Evolutionary conservation across 768 basidiomycete genomes (phyloP).

Genomic region (Dentipellis sp.): DNA sequence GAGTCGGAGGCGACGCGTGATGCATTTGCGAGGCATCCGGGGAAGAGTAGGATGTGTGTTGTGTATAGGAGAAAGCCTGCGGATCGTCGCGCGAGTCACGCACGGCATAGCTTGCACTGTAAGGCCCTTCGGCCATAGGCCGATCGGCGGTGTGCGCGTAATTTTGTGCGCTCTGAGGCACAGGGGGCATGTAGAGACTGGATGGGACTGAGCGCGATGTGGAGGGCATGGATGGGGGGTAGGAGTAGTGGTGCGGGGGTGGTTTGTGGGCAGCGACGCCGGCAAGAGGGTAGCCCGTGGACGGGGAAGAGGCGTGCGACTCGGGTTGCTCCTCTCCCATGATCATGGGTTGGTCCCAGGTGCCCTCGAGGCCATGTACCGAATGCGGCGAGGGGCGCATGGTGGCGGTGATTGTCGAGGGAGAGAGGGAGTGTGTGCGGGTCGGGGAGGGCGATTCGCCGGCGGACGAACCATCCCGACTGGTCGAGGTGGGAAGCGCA

Average conservation of each 20-base stretch:
- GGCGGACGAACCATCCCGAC: conserved; percentile 15
- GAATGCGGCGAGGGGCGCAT: conserved; percentile 24
- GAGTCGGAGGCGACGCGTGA: conserved; percentile 23
- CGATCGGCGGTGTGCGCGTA: conserved; percentile 46
- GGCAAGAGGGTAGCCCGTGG: conserved; percentile 20
- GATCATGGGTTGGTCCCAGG: conserved; percentile 48
- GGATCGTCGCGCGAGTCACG: conserved; percentile 41
- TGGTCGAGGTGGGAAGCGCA: conserved; percentile 4
- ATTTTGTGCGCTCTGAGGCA: conserved; percentile 20
- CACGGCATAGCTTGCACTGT: conserved; percentile 30
- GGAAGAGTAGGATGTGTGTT: conserved; percentile 33
- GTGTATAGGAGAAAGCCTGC: conserved; percentile 42
- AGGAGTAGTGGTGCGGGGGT: conserved; percentile 8
- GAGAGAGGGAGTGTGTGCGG: conserved; percentile 55
- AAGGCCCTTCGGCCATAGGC: conserved; percentile 28
- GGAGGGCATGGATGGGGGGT: conserved; percentile 14
- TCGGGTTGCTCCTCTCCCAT: conserved; percentile 38
- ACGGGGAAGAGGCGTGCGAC: conserved; percentile 24
- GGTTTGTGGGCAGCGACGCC: conserved; percentile 5
- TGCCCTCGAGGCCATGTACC: conserved; percentile 35
- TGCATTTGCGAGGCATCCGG: conserved; percentile 11
- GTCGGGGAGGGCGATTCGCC: conserved; percentile 31
- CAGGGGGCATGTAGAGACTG: conserved; percentile 26
- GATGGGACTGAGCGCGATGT: conserved; percentile 35
- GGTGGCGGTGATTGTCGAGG: conserved; percentile 42